Evolutionary conservation across 2,329 filamentous ascomycete species (phyloP).

Genomic region (Hypomyces rosellus): DNA sequence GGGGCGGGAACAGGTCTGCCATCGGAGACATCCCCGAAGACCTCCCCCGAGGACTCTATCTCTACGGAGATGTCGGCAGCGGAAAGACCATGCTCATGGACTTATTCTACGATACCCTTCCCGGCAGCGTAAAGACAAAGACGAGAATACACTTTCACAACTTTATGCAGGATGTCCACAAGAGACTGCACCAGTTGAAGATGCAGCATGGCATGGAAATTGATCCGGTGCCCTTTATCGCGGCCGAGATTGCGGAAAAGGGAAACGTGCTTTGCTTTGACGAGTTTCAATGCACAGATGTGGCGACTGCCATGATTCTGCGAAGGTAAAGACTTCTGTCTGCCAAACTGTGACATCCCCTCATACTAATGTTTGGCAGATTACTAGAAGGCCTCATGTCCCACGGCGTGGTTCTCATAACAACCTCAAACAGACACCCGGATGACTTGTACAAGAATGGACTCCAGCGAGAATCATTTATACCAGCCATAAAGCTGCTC

Average conservation of each 20-base stretch:
- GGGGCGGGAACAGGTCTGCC: conserved; percentile 35
- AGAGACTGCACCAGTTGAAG: conserved; percentile 82
- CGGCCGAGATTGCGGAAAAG: conserved; percentile 84
- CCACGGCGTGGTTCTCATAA: conserved; percentile 92
- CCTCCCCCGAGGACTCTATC: conserved; percentile 83
- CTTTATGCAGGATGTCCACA: conserved; percentile 98
- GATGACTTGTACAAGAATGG: conserved; percentile 97
- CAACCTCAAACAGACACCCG: conserved; percentile 93
- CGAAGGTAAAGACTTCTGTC: conserved; percentile 47
- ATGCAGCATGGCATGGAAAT: conserved; percentile 82
- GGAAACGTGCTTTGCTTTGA: conserved; percentile 92
- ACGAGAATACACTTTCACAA: conserved; percentile 97
- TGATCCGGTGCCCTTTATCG: conserved; percentile 85
- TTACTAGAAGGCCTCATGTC: conserved; percentile 89
- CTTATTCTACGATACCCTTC: conserved; percentile 90
- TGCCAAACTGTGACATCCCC: neutral
- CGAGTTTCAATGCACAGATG: conserved; percentile 97
- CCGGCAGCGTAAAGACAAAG: conserved; percentile 70
- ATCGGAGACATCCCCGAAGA: conserved; percentile 57
- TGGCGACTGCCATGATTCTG: conserved; percentile 97
- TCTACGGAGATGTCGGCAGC: conserved; percentile 93
- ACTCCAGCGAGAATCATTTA: conserved; percentile 89
- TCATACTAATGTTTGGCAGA: conserved; percentile 29
- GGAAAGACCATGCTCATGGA: conserved; percentile 99
- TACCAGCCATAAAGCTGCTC: conserved; percentile 90